Percentiles rank a stretch among this genome's conserved stretches.
Conservation (phyloP, 2,329 filamentous ascomycete species). For the Trichoderma arundinaceum region DNA sequence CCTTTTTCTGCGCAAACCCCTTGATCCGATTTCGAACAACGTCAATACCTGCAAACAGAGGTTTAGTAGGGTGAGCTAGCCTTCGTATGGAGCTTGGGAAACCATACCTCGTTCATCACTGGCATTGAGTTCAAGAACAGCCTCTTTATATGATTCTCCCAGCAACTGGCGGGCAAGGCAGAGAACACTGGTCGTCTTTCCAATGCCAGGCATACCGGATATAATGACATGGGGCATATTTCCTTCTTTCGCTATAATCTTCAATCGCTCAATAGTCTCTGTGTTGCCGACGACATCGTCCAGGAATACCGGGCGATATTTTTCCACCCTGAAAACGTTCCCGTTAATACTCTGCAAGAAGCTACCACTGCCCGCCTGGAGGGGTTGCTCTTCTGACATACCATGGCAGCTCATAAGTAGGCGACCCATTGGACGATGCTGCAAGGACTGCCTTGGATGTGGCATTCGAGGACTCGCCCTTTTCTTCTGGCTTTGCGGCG, state of each 20-base stretch:
- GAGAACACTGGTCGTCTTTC: conserved; percentile 94
- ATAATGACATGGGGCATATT: conserved; percentile 99
- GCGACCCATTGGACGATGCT: conserved; percentile 55
- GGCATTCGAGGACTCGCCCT: conserved; percentile 66
- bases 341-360: conserved; percentile 35
- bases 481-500: conserved; percentile 56
- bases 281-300: conserved; percentile 98
- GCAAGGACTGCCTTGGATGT: conserved; percentile 63
- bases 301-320: conserved; percentile 92
- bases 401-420: conserved; percentile 81
- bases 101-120: conserved; percentile 90
- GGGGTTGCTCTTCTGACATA: conserved; percentile 45
- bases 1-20: conserved; percentile 98
- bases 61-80: neutral
- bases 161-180: conserved; percentile 91
- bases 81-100: neutral
- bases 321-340: conserved; percentile 80
- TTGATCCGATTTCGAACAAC: conserved; percentile 98
- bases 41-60: conserved; percentile 72
- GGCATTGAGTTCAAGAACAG: conserved; percentile 93
- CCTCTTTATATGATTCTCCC: conserved; percentile 95
- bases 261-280: conserved; percentile 94
- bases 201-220: conserved; percentile 98
- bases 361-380: conserved; percentile 5
- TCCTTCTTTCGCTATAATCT: conserved; percentile 97